A percentile compares a stretch with the other conserved stretches of the same genome.
These are phyloP conservation scores for Coniosporium tulheliwenetii DNA, from an alignment of 2,329 filamentous ascomycete genomes.

Conservation along the genomic window DNA sequence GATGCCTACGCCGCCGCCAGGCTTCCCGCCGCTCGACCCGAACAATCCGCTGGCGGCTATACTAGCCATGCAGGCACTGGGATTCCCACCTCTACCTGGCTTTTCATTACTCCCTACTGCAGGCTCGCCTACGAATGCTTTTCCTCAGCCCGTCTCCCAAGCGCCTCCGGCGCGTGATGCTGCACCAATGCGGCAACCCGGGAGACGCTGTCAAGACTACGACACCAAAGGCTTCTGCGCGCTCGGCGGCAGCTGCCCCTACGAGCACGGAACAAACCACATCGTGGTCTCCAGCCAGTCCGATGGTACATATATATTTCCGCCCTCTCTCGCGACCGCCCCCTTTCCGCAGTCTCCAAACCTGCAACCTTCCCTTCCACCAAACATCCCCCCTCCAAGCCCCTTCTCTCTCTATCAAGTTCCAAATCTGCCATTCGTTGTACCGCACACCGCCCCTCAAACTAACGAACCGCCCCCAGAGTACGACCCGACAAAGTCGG, in stretches of 20 bases:
- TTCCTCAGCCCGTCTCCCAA: constrained; percentile 5
- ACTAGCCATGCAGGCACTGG: constrained; percentile 42
- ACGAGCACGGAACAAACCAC: constrained; percentile 48
- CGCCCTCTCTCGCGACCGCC: too few relatives aligned
- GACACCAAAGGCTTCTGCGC: constrained; percentile 59
- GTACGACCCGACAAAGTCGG: constrained; percentile 40
- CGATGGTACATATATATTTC: constrained; percentile 2
- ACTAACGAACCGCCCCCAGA: constrained; percentile 19
- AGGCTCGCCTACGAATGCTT: constrained; percentile 6
- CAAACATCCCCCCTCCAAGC: too few relatives aligned
- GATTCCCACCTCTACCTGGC: constrained; percentile 23
- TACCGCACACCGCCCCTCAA: too few relatives aligned
- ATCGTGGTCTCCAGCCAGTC: constrained; percentile 24
- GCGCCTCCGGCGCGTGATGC: background rate
- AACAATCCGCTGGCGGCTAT: constrained; percentile 47
- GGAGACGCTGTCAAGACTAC: constrained; percentile 50
- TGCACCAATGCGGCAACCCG: background rate
- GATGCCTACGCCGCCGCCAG: constrained; percentile 24
- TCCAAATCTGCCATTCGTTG: background rate
- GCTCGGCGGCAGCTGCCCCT: constrained; percentile 49
- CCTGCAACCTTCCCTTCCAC: too few relatives aligned
- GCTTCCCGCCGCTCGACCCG: constrained; percentile 39
- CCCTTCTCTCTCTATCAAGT: background rate
- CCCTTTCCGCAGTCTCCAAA: too few relatives aligned
- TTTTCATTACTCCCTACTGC: constrained; percentile 25